Evolutionary conservation across 768 basidiomycete genomes (phyloP).

Genomic region (Cubamyces sp.): DNA sequence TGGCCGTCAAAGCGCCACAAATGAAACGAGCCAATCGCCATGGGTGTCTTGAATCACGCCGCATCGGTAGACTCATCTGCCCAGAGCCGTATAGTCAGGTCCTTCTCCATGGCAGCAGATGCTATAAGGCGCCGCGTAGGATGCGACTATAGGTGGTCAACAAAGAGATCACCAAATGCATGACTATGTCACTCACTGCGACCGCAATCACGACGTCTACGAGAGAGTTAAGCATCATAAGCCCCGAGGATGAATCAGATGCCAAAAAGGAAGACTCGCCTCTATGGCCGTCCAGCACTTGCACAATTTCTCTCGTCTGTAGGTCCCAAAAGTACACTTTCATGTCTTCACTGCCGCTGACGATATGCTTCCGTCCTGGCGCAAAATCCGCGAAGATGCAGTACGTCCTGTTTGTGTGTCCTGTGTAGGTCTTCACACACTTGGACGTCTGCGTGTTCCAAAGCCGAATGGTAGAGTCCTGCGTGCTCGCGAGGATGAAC

Average conservation of each 20-base stretch:
- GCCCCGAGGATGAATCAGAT: conserved; percentile 30
- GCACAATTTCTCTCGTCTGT: conserved; percentile 76
- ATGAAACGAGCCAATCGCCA: too few species aligned
- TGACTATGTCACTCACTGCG: conserved; percentile 47
- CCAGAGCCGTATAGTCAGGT: conserved; percentile 85
- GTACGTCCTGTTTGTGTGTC: conserved; percentile 85
- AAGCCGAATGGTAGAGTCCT: conserved; percentile 91
- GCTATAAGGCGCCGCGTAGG: conserved; percentile 77
- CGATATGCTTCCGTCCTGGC: conserved; percentile 67
- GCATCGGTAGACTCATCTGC: conserved; percentile 43
- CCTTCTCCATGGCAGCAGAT: conserved; percentile 89
- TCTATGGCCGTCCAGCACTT: conserved; percentile 78
- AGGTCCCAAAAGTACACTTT: conserved; percentile 92
- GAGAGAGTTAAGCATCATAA: not conserved
- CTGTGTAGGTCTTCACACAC: conserved; percentile 91
- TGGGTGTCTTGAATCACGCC: not conserved
- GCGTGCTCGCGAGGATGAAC: conserved; percentile 88
- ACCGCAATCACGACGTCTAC: conserved; percentile 74
- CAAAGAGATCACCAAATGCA: conserved; percentile 11
- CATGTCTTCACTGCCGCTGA: conserved; percentile 89
- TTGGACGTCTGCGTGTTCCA: conserved; percentile 94
- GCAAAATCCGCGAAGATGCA: conserved; percentile 75
- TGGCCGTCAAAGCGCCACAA: not conserved
- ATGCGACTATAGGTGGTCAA: conserved; percentile 58
- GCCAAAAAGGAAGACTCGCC: conserved; percentile 46